Evolutionary conservation across 345 rosid genomes (phyloP).

Genomic region (Alliaria petiolata): DNA sequence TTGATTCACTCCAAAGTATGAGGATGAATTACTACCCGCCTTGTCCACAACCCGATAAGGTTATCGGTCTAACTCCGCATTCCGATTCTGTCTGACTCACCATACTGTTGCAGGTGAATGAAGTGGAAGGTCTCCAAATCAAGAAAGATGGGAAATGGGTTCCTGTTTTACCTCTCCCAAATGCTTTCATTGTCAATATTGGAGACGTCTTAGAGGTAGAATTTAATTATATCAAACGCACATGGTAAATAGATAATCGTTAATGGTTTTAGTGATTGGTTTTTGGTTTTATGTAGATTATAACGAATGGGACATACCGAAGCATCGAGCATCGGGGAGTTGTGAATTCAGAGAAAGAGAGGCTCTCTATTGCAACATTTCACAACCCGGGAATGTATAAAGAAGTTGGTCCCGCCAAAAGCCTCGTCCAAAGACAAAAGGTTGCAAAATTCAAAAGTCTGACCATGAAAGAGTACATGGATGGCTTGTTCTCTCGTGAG

Average conservation of each 20-base stretch:
- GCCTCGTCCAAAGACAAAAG: conserved; percentile 21
- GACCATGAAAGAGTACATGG: conserved; percentile 11
- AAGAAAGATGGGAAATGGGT: conserved; percentile 45
- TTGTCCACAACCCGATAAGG: conserved; percentile 54
- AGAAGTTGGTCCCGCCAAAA: conserved; percentile 33
- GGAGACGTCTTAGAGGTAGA: conserved; percentile 51
- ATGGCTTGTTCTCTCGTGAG: conserved; percentile 13
- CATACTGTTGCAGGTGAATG: conserved; percentile 43
- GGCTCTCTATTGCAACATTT: conserved; percentile 37
- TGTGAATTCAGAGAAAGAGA: conserved; percentile 36
- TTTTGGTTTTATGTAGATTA: conserved; percentile 21
- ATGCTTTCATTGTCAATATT: conserved; percentile 51
- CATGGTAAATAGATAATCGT: neutral
- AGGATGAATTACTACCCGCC: conserved; percentile 65
- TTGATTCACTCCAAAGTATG: conserved; percentile 27
- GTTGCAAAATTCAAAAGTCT: conserved; percentile 22
- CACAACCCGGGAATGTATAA: conserved; percentile 16
- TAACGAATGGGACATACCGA: conserved; percentile 36
- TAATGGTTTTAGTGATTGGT: neutral
- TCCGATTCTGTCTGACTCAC: conserved; percentile 49
- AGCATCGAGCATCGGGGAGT: conserved; percentile 43
- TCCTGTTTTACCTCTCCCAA: conserved; percentile 45
- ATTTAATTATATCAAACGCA: neutral
- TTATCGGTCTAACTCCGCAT: conserved; percentile 48
- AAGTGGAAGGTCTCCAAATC: conserved; percentile 54